phyloP scores from a whole-genome alignment of 1,284 basidiomycete species.

The Exsudoporus floridanus region DNA sequence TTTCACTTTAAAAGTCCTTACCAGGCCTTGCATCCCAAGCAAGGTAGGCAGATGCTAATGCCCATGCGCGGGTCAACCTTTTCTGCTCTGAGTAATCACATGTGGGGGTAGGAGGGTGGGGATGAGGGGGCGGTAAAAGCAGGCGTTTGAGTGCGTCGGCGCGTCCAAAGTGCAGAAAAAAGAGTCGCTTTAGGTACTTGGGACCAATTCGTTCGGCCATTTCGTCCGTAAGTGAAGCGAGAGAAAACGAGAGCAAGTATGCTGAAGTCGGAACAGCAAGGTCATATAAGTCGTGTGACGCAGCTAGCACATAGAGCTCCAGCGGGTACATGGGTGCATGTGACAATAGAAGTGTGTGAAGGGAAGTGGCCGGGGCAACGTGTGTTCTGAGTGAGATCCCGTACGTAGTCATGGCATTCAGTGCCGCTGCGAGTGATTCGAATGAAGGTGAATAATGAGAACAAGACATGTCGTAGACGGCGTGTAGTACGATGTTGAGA shows the following conservation, averaged over 20 bases:
- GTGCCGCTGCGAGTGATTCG: conserved; percentile 46
- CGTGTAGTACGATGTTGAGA: conserved; percentile 63
- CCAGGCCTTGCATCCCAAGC: conserved; percentile 69
- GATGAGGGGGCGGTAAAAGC: conserved; percentile 59
- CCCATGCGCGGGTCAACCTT: conserved; percentile 63
- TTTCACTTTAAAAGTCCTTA: conserved; percentile 27
- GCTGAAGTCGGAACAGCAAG: conserved; percentile 60
- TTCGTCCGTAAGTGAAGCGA: conserved; percentile 57
- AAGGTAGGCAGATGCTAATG: conserved; percentile 63
- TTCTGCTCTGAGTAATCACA: conserved; percentile 65
- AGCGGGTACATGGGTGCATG: conserved; percentile 56
- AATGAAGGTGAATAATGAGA: conserved; percentile 61
- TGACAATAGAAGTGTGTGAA: conserved; percentile 49
- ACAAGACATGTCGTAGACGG: conserved; percentile 59
- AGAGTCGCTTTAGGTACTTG: conserved; percentile 41
- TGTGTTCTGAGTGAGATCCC: conserved; percentile 46
- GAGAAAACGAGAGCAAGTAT: conserved; percentile 57
- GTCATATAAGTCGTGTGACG: conserved; percentile 53
- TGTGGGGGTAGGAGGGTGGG: conserved; percentile 54
- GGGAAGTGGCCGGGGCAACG: conserved; percentile 42
- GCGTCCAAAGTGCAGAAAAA: conserved; percentile 45
- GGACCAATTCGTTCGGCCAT: conserved; percentile 60
- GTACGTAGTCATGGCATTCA: conserved; percentile 49
- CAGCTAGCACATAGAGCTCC: conserved; percentile 59
- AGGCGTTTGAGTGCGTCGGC: conserved; percentile 54